Base-by-base conservation (phyloP, 2,329 filamentous ascomycete genomes). In the Colletotrichum caudatum region DNA sequence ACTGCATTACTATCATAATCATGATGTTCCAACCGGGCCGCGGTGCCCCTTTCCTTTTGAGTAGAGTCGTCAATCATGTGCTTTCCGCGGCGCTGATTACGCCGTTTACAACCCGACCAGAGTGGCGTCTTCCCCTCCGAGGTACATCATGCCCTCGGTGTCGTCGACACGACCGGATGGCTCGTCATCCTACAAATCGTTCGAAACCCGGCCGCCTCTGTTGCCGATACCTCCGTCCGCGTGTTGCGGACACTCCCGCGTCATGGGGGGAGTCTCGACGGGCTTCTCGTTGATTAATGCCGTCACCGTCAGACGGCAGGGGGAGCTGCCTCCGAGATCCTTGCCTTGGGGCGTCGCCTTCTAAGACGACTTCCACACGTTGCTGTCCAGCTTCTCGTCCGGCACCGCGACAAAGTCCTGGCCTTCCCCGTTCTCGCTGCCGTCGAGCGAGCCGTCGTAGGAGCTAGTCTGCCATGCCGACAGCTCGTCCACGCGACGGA, bases 401-500 rank as follows among this genome's bases (percentile, higher is more conserved):
- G 83, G 82, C n/a, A 89, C 85, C 72, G 84, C 80, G 20, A 86
- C 84, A 63, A 89, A 92, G 48, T 89, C 85, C 64, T 81, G 81
- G 26, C 79, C 80, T 71, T 83, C 73, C 71, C 78, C 77, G 61
- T 79, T 78, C 20, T 82, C 82, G 61, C 80, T 83, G 26, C 80
- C 80, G 16, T 80, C 79, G 23, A 75, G 74, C 33, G 81, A 79
- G 11, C 74, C 71, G 54, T 81, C 81, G 57, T 80, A 80, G 6
- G 81, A 81, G 74, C 79, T 82, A 20, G 82, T 81, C 77, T 88
- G 87, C 87, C 87, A 89, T 2, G 84, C 79, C 60, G 84, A 85
- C 58, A 90, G 81, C 78, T 89, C 85, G 65, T 89, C 85, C 20
- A 91, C 89, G 68, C 84, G 84, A 72, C 91, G 86, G 69, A 95